These are phyloP conservation scores for Amylocarpus encephaloides DNA, from an alignment of 2,329 filamentous ascomycete genomes.

Conservation along the genomic window DNA sequence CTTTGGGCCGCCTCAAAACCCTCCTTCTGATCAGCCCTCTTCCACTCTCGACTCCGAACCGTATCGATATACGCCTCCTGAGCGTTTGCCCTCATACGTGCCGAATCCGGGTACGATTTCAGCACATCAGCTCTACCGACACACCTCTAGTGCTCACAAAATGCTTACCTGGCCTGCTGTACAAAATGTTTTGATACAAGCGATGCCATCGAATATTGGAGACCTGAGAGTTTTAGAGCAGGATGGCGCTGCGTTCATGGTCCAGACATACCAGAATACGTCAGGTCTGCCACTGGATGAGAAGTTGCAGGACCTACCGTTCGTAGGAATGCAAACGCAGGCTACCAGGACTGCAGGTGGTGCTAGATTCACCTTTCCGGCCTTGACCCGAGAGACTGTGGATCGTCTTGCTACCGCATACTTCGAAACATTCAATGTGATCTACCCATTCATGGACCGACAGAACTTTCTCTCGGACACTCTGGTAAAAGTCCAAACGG, in stretches of 20 bases:
- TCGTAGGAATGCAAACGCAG: conserved; percentile 30
- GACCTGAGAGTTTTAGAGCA: conserved; percentile 33
- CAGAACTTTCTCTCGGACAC: conserved; percentile 45
- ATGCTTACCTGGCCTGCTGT: conserved; percentile 45
- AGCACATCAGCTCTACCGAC: conserved; percentile 21
- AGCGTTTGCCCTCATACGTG: conserved; percentile 8
- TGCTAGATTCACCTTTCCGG: conserved; percentile 25
- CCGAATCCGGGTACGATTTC: conserved; percentile 14
- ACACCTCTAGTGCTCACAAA: conserved; percentile 40
- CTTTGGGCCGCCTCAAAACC: conserved; percentile 20
- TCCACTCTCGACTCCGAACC: conserved; percentile 16
- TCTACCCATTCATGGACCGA: conserved; percentile 53
- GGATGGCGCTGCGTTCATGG: conserved; percentile 34
- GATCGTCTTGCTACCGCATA: conserved; percentile 46
- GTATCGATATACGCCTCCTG: conserved; percentile 22
- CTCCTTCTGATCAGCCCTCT: conserved; percentile 24
- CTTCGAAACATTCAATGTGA: conserved; percentile 53
- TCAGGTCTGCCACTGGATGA: conserved; percentile 25
- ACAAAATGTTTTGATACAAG: conserved; percentile 35
- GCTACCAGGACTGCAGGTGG: conserved; percentile 25
- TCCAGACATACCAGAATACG: conserved; percentile 27
- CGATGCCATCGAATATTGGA: conserved; percentile 29
- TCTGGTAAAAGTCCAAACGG: conserved; percentile 39
- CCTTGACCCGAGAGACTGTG: conserved; percentile 44
- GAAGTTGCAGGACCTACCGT: conserved; percentile 19